Base-by-base conservation (phyloP, 148 eudicot genomes). In the Chenopodium quinoa region DNA sequence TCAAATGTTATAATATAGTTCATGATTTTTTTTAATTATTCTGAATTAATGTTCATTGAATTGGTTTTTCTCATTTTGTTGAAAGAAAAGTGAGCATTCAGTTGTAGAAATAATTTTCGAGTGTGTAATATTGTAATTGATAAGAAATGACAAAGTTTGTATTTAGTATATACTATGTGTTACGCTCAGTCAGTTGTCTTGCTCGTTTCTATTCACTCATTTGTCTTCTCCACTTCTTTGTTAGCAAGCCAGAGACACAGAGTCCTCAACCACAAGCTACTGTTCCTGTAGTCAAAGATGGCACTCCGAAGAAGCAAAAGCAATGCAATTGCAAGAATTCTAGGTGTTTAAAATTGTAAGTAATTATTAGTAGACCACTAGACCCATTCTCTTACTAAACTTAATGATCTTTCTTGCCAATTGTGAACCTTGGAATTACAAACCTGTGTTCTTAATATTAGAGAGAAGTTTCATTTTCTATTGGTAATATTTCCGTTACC, bases 331-430 rank as follows among this genome's bases (percentile, higher is more conserved):
- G 97, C 80, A 91, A 83, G 84, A 86, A 88, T 82, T 93, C 97
- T 32, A 83, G 89, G 78, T 93, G 97, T 85, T 86, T 93, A 87
- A 93, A 93, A 86, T 83, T 93, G 97, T 91, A 86, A 93, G 97
- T 83, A 62, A 47, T 74, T 56, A 58, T 63, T 25, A 12, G 17
- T 27, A 31, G 7, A 58, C 10, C 12, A 12, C 10, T 27, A 31
- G 7, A 58, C 10, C 12, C 17, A 54, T 20, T 34, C 16, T 29
- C 4, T 44, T 19, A 19, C 11, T 22, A 9, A n/a, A 62, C 66
- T 62, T 62, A 0, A 40, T 62, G 23, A 20, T 62, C 11, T 20
- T 62, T 62, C 10, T 25, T 62, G 66, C 66, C 5, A 22, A 22
- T 20, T 62, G 8, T 62, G 66, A 22, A 62, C 22, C 54, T 19